phyloP scores from a whole-genome alignment of 2,329 filamentous ascomycete genomes.

The Pezicula radicicola region DNA sequence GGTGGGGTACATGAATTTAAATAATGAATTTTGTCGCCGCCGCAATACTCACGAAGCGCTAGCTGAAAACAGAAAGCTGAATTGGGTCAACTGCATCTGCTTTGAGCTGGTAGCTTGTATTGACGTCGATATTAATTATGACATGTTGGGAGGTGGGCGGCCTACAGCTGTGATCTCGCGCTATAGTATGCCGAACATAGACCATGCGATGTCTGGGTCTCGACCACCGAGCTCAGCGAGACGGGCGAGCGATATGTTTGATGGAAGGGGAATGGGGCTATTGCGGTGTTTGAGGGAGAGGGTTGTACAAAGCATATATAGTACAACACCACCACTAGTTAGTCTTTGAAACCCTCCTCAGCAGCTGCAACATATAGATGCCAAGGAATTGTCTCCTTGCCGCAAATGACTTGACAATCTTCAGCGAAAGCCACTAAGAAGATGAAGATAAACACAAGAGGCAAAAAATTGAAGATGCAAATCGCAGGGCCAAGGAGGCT shows the following conservation, averaged over 20 bases:
- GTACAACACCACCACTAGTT: too few relatives aligned
- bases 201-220: conserved; percentile 76
- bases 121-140: background rate
- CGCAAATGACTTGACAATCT: too few relatives aligned
- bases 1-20: too few relatives aligned
- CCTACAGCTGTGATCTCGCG: conserved; percentile 63
- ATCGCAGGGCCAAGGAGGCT: too few relatives aligned
- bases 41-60: conserved; percentile 81
- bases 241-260: conserved; percentile 59
- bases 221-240: conserved; percentile 67
- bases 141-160: conserved; percentile 27
- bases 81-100: conserved; percentile 63
- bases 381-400: too few relatives aligned
- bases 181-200: conserved; percentile 79
- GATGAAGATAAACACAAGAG: too few relatives aligned
- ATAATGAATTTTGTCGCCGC: too few relatives aligned
- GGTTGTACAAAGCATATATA: too few relatives aligned
- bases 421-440: too few relatives aligned
- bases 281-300: conserved; percentile 49
- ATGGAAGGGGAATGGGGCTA: conserved; percentile 56
- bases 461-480: too few relatives aligned
- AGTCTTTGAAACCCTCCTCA: too few relatives aligned
- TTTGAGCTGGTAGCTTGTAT: background rate
- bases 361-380: too few relatives aligned
- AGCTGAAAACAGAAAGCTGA: conserved; percentile 71